A percentile compares a stretch with the other conserved stretches of the same genome.
phyloP scores from a whole-genome alignment of 768 basidiomycete genomes.

The Amanita thiersii region DNA sequence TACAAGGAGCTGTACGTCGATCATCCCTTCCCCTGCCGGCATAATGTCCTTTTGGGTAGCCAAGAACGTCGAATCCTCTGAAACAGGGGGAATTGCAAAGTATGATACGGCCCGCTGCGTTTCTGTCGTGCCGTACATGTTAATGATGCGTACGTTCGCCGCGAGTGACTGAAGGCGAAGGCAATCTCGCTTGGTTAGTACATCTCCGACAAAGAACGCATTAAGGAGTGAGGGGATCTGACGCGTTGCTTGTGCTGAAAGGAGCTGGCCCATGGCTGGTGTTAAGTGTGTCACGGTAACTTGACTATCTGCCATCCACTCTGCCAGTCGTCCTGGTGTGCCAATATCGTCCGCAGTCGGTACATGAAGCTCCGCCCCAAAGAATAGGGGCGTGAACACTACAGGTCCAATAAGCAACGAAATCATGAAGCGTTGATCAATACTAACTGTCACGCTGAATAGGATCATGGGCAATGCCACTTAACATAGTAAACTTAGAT shows the following conservation, averaged over 20 bases:
- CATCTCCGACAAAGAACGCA: slow-evolving; percentile 99
- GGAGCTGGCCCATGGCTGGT: slow-evolving; percentile 97
- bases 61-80: slow-evolving; percentile 83
- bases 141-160: slow-evolving; percentile 87
- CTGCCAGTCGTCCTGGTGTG: slow-evolving; percentile 90
- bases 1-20: slow-evolving; percentile 94
- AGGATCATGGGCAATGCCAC: slow-evolving; percentile 98
- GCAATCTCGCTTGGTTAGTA: slow-evolving; percentile 97
- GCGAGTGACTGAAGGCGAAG: slow-evolving; percentile 90
- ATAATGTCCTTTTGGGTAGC: slow-evolving; percentile 95
- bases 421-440: neutral
- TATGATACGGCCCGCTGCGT: slow-evolving; percentile 99
- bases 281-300: slow-evolving; percentile 97
- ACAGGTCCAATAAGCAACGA: slow-evolving; percentile 7
- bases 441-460: slow-evolving; percentile 96
- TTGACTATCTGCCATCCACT: slow-evolving; percentile 93
- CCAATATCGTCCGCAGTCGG: slow-evolving; percentile 97
- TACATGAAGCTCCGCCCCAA: slow-evolving; percentile 91
- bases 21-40: slow-evolving; percentile 96
- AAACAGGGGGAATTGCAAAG: slow-evolving; percentile 82
- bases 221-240: slow-evolving; percentile 82
- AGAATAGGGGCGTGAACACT: slow-evolving; percentile 99
- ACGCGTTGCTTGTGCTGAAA: slow-evolving; percentile 71
- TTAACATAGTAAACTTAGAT: slow-evolving; percentile 96
- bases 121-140: slow-evolving; percentile 99